These are phyloP conservation scores for Entoloma clypeatum DNA, from an alignment of 1,284 basidiomycete species.

Conservation along the genomic window DNA sequence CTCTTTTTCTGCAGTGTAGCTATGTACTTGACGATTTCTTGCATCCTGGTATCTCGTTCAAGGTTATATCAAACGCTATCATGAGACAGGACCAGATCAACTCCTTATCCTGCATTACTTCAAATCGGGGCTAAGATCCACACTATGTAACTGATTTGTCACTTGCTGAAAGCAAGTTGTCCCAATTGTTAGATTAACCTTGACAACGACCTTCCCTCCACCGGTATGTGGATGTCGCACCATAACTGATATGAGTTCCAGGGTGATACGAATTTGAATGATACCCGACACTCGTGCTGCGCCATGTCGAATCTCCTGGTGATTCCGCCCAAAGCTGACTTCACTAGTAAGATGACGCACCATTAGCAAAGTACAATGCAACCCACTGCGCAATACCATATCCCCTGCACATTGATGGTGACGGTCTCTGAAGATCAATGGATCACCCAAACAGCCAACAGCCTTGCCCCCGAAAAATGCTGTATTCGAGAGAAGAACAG, in stretches of 20 bases:
- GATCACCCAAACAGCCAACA: conserved; percentile 48
- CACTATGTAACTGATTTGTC: conserved; percentile 57
- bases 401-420: conserved; percentile 56
- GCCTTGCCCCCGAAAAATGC: conserved; percentile 51
- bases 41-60: no score
- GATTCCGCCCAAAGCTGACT: conserved; percentile 2
- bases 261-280: conserved; percentile 13
- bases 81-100: no score
- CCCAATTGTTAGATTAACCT: conserved; percentile 46
- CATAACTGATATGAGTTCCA: conserved; percentile 27
- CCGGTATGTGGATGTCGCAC: conserved; percentile 59
- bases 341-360: conserved; percentile 22
- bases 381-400: conserved; percentile 55
- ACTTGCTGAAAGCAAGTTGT: conserved; percentile 48
- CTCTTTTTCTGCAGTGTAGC: no score
- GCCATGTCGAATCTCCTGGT: conserved; percentile 50
- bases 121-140: no score
- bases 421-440: conserved; percentile 37
- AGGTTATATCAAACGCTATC: no score
- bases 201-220: conserved; percentile 48
- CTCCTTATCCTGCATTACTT: no score
- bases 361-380: conserved; percentile 55
- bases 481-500: conserved; percentile 39
- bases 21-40: no score
- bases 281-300: conserved; percentile 58